Evolutionary conservation across 23 red algal genomes (phyloP).

Genomic region (Gracilaria gracilis): DNA sequence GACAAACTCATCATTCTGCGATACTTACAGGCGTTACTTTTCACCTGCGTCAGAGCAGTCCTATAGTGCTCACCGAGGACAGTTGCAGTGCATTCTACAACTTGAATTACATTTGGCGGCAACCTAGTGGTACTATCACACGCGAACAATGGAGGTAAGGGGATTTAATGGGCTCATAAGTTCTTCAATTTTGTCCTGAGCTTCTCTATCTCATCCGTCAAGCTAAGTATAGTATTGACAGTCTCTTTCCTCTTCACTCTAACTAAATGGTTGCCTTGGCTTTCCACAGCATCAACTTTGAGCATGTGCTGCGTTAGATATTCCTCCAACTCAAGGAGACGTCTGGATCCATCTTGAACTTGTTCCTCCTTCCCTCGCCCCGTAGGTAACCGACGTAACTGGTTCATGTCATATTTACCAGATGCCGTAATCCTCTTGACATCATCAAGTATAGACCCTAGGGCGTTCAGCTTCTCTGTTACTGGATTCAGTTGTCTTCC

Average conservation of each 20-base stretch:
- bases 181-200: conserved; percentile 41
- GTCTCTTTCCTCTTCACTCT: conserved; percentile 57
- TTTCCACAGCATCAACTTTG: conserved; percentile 69
- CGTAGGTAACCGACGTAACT: neutral
- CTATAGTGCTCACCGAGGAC: too few relatives aligned
- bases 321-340: conserved; percentile 66
- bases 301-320: conserved; percentile 80
- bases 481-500: conserved; percentile 2
- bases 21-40: too few relatives aligned
- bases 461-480: neutral
- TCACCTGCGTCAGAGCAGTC: too few relatives aligned
- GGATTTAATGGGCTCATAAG: neutral
- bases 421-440: conserved; percentile 14
- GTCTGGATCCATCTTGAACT: conserved; percentile 19
- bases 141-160: neutral
- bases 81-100: too few relatives aligned
- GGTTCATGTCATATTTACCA: conserved; percentile 57
- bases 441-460: conserved; percentile 21
- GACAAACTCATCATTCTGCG: too few relatives aligned
- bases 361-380: neutral
- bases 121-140: neutral
- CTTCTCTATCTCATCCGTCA: conserved; percentile 64
- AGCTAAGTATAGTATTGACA: conserved; percentile 57
- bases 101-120: neutral
- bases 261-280: conserved; percentile 50